Conservation (phyloP, 345 rosid species). For the Ceriops tagal region DNA sequence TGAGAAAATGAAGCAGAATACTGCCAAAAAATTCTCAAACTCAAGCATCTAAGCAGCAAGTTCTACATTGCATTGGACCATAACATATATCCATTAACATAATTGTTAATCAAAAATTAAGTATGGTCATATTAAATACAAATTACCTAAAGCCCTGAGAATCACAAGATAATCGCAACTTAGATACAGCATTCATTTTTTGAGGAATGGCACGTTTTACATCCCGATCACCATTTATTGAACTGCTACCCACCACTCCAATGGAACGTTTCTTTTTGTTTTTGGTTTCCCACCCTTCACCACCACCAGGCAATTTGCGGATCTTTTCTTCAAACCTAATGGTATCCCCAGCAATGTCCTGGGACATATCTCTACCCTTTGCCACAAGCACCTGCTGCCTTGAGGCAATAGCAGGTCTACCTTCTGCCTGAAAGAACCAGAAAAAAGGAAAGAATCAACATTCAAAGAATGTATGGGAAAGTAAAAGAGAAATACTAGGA, state of each 20-base stretch:
- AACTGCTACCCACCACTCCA: constrained; percentile 65
- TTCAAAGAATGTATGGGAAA: not conserved
- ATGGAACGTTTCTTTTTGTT: constrained; percentile 90
- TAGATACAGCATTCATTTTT: constrained; percentile 58
- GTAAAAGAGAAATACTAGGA: not conserved
- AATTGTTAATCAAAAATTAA: not conserved
- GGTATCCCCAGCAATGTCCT: constrained; percentile 47
- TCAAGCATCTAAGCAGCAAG: not conserved
- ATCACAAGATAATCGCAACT: constrained; percentile 60
- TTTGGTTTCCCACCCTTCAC: constrained; percentile 94
- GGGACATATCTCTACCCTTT: constrained; percentile 61
- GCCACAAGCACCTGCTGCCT: constrained; percentile 56
- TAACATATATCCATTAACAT: not conserved
- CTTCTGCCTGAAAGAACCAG: constrained; percentile 46
- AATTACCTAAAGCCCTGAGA: constrained; percentile 68
- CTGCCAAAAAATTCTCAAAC: not conserved
- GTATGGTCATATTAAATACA: not conserved
- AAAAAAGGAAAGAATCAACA: not conserved
- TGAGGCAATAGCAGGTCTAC: constrained; percentile 40
- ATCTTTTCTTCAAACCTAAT: constrained; percentile 70
- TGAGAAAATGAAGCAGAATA: not conserved
- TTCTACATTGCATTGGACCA: not conserved
- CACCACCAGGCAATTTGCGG: constrained; percentile 69
- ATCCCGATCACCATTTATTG: constrained; percentile 56
- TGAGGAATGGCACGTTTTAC: constrained; percentile 52